A percentile compares a stretch with the other conserved stretches of the same genome.
Conservation (phyloP, 805 yeast species). For the Ogataea pignaliae region DNA sequence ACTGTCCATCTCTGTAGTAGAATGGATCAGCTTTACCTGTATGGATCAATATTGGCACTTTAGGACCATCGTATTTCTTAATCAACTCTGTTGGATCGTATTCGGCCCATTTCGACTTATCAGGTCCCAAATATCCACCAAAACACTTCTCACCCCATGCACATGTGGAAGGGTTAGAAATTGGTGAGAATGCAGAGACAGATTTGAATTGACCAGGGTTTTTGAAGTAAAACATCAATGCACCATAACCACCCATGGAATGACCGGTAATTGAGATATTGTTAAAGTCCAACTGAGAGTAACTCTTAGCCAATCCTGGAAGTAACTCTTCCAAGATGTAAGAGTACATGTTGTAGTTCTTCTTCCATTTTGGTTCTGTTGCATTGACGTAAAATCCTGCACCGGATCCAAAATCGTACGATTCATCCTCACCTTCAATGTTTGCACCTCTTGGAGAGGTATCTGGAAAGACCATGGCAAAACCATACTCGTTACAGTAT, state of each 20-base stretch:
- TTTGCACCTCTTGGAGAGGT: constrained; percentile 90
- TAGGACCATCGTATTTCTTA: constrained; percentile 47
- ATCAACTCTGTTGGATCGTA: constrained; percentile 86
- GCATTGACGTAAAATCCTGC: constrained; percentile 96
- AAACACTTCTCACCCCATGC: constrained; percentile 92
- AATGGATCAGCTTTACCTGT: constrained; percentile 80
- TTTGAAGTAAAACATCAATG: constrained; percentile 60
- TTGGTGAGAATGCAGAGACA: constrained; percentile 89
- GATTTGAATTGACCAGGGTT: constrained; percentile 72
- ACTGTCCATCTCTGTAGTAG: constrained; percentile 45
- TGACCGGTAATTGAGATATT: constrained; percentile 86
- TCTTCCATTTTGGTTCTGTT: constrained; percentile 62
- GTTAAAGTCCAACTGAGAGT: constrained; percentile 52
- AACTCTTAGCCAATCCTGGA: constrained; percentile 38
- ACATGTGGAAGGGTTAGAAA: constrained; percentile 68
- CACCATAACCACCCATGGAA: constrained; percentile 98
- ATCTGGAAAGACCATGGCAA: constrained; percentile 91
- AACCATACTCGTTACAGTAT: constrained; percentile 74
- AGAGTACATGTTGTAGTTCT: constrained; percentile 80
- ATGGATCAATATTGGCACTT: constrained; percentile 69
- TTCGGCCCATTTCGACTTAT: constrained; percentile 57
- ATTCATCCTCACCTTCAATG: constrained; percentile 60
- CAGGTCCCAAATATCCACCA: constrained; percentile 66
- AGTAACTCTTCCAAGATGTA: constrained; percentile 77
- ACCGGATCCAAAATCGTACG: constrained; percentile 90